Conservation (phyloP, 805 yeast genomes). For the Hanseniaspora thailandica region DNA sequence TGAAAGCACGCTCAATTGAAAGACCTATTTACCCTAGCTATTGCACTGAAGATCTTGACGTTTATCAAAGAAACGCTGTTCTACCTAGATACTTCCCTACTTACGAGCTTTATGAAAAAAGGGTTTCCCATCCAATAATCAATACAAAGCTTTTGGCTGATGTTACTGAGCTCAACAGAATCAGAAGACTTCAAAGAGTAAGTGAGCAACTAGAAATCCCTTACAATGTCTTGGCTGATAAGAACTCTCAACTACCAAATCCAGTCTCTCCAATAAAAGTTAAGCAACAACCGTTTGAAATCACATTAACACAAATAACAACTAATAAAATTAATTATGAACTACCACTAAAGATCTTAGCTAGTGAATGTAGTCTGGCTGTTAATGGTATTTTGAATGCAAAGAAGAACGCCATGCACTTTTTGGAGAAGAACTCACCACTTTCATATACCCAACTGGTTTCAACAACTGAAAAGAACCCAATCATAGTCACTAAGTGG, state of each 20-base stretch:
- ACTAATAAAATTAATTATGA: constrained; percentile 31
- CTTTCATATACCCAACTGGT: background rate
- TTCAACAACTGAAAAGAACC: constrained; percentile 30
- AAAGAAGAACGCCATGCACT: constrained; percentile 20
- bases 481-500: constrained; percentile 82
- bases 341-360: constrained; percentile 30
- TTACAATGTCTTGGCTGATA: background rate
- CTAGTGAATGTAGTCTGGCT: constrained; percentile 37
- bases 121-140: background rate
- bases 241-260: constrained; percentile 9
- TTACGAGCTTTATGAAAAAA: background rate
- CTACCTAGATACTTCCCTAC: constrained; percentile 12
- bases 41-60: background rate
- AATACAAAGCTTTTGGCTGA: background rate
- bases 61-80: background rate
- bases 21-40: background rate
- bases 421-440: constrained; percentile 8
- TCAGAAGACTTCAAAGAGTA: constrained; percentile 29
- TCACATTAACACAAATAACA: constrained; percentile 20
- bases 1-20: background rate
- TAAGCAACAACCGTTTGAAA: constrained; percentile 15
- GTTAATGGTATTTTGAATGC: constrained; percentile 36
- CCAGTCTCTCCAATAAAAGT: constrained; percentile 14
- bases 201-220: constrained; percentile 25
- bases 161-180: constrained; percentile 19